These are phyloP conservation scores for Diaporthe destruens DNA, from an alignment of 2,329 filamentous ascomycete species.

Conservation along the genomic window DNA sequence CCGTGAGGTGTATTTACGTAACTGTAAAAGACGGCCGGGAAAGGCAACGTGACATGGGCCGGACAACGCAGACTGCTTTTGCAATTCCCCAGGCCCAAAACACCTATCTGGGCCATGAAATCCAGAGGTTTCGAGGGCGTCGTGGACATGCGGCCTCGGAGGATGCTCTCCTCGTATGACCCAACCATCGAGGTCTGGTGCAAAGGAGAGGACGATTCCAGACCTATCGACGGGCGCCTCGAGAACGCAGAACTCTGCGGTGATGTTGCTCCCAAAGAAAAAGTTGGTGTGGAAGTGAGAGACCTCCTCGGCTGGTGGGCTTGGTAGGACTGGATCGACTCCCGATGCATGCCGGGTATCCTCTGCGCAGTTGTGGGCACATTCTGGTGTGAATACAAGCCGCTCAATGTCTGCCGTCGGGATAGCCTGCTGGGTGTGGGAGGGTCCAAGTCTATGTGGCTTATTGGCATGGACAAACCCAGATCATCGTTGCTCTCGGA, in stretches of 20 bases:
- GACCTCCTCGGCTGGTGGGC: conserved; percentile 84
- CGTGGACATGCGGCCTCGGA: conserved; percentile 96
- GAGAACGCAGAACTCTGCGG: conserved; percentile 65
- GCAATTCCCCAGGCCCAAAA: conserved; percentile 89
- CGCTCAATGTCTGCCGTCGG: conserved; percentile 78
- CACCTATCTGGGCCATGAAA: conserved; percentile 95
- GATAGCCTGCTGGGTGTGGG: conserved; percentile 52
- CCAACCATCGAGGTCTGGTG: conserved; percentile 97
- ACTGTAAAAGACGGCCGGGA: conserved; percentile 96
- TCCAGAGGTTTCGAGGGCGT: conserved; percentile 92
- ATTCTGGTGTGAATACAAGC: conserved; percentile 21
- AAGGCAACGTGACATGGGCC: conserved; percentile 88
- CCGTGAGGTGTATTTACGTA: conserved; percentile 78
- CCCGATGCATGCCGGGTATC: conserved; percentile 65
- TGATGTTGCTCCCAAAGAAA: conserved; percentile 56
- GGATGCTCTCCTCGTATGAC: conserved; percentile 96
- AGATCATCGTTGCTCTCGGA: conserved; percentile 87
- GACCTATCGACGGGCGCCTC: conserved; percentile 77
- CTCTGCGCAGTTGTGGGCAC: conserved; percentile 44
- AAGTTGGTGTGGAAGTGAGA: conserved; percentile 70
- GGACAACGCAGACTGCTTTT: conserved; percentile 88
- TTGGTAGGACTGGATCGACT: conserved; percentile 75
- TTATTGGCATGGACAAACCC: conserved; percentile 69
- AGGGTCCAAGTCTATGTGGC: conserved; percentile 62
- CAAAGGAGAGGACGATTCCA: conserved; percentile 77